Evolutionary conservation across 202 grass and related monocot species (phyloP), one percentile per base, ranked within the genome.

Genomic region (Hordeum pubiflorum): DNA sequence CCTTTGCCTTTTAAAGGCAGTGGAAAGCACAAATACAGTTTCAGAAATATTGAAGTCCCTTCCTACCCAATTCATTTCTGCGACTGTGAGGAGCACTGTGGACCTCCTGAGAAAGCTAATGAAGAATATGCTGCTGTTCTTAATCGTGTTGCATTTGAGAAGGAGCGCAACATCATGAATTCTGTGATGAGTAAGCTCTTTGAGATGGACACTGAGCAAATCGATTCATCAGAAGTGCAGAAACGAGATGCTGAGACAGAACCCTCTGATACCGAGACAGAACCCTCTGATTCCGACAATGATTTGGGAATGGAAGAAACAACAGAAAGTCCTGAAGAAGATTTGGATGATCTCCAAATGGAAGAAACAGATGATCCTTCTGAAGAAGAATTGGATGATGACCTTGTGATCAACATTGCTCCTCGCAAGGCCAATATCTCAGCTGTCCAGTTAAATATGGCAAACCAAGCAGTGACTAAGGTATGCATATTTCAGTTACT

Each of bases 21-120:
- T 43, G 90, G 95, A 61, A 98, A 98, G 63, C 95, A 97, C 74
- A 97, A 97, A 81, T 97, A 97, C 80, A 94, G 92, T 84, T 98
- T 95, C 79, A 89, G 88, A 29, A 86, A 88, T 31, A 84, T 95
- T 46, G 90, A 87, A 77, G 86, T 93, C 68, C 87, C 96, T 84
- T 81, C 90, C 12, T 86, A 86, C 68, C 96, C 96, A 10, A 84
- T 99, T 71, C 96, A 98, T 93, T 99, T 99, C 74, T 99, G 90
- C 48, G 96, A 99, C 81, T 99, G 96, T 79, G 92, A 99, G 83
- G 90, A 99, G 79, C 96, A 98, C 64, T 93, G 88, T 65, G 92
- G 86, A 65, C 88, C 86, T 75, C 75, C 81, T n/a, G 88, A 99
- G 78, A 81, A 39, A 85, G 90, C 80, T 54, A 88, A 93, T 82